Conservation (phyloP, 768 basidiomycete species). For the Xerocomus potaroensis region DNA sequence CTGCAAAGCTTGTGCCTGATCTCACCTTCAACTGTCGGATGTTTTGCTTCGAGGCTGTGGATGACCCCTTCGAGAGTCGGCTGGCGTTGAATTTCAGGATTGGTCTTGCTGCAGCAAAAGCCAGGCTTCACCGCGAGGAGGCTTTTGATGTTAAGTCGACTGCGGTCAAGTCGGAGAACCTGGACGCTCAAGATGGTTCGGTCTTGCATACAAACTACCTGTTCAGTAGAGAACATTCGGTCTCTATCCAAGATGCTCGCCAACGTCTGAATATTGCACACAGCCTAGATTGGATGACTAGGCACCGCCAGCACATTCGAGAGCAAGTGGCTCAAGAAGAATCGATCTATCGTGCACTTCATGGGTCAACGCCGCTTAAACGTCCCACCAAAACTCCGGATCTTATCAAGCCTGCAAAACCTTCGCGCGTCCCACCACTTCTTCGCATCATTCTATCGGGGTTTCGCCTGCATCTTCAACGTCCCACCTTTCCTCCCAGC, state of each 20-base stretch:
- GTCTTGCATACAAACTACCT: constrained; percentile 53
- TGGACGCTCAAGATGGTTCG: constrained; percentile 29
- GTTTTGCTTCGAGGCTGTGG: constrained; percentile 72
- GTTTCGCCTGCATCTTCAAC: constrained; percentile 51
- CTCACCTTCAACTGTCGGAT: constrained; percentile 55
- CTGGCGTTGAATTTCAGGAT: constrained; percentile 71
- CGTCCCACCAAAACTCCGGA: constrained; percentile 36
- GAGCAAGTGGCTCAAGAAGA: constrained; percentile 49
- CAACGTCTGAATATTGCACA: constrained; percentile 64
- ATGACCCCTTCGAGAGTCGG: constrained; percentile 79
- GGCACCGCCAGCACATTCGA: constrained; percentile 45
- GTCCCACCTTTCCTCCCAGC: constrained; percentile 55
- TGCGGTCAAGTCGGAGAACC: constrained; percentile 41
- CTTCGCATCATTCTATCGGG: constrained; percentile 60
- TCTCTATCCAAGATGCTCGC: constrained; percentile 69
- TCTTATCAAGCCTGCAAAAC: constrained; percentile 38
- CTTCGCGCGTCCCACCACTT: constrained; percentile 53
- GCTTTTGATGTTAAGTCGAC: constrained; percentile 77
- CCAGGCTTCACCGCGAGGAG: constrained; percentile 69
- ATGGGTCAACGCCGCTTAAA: constrained; percentile 33
- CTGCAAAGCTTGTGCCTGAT: constrained; percentile 65
- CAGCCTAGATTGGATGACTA: constrained; percentile 66
- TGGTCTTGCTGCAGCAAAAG: constrained; percentile 66
- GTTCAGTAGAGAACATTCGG: constrained; percentile 60
- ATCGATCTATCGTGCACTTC: constrained; percentile 41